phyloP scores from a whole-genome alignment of 129 eudicot genomes.

The Solidago caesia region DNA sequence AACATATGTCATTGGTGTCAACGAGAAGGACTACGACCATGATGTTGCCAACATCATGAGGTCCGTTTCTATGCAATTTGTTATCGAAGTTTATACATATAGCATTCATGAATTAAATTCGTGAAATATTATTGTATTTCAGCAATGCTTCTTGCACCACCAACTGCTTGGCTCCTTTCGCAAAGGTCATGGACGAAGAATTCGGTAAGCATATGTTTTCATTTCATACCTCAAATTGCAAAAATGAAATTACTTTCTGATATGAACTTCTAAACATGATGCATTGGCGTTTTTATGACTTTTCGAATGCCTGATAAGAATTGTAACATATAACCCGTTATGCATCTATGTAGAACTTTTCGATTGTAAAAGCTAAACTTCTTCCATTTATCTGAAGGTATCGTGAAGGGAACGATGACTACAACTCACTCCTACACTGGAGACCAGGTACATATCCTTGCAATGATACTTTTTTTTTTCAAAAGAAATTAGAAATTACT shows the following conservation, averaged over 20 bases:
- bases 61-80: constrained; percentile 33
- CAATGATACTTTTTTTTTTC: too few species aligned
- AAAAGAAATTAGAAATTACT: not conserved
- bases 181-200: constrained; percentile 83
- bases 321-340: not conserved
- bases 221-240: not conserved
- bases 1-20: constrained; percentile 94
- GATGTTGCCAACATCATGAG: constrained; percentile 77
- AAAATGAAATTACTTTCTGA: not conserved
- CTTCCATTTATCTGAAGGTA: constrained; percentile 39
- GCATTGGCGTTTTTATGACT: not conserved
- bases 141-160: constrained; percentile 99
- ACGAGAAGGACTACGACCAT: constrained; percentile 61
- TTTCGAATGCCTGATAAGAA: not conserved
- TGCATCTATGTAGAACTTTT: constrained; percentile 7
- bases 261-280: not conserved
- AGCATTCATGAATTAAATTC: not conserved
- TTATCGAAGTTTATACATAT: not conserved
- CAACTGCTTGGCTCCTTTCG: constrained; percentile 98
- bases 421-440: constrained; percentile 99
- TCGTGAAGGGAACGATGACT: constrained; percentile 98
- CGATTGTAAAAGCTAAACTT: not conserved
- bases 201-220: constrained; percentile 48
- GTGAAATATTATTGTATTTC: constrained; percentile 15
- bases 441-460: constrained; percentile 60